Percentiles rank a stretch among this genome's conserved stretches.
These are phyloP conservation scores for Drechslerella stenobrocha DNA, from an alignment of 2,329 filamentous ascomycete genomes.

Conservation along the genomic window DNA sequence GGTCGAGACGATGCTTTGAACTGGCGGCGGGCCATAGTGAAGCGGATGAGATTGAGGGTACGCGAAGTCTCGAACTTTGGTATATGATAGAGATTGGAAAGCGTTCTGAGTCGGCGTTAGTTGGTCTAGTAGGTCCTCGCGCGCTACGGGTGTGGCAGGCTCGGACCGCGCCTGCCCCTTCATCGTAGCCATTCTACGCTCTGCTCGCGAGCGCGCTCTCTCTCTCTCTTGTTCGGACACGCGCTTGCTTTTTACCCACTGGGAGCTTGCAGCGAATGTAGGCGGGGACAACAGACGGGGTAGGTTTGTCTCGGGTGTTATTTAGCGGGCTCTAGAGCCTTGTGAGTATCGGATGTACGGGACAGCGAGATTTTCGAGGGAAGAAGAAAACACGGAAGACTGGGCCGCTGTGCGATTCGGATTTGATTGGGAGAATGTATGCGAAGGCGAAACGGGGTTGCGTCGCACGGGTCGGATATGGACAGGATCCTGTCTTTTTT, in stretches of 20 bases:
- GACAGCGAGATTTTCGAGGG: neutral
- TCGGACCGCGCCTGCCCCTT: conserved; percentile 49
- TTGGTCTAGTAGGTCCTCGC: conserved; percentile 40
- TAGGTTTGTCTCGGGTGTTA: neutral
- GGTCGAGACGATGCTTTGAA: conserved; percentile 56
- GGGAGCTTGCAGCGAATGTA: conserved; percentile 12
- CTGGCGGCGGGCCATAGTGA: conserved; percentile 89
- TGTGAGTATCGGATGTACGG: neutral
- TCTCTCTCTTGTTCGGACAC: neutral
- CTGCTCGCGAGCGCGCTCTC: conserved; percentile 10
- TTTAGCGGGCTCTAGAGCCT: neutral
- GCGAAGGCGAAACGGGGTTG: conserved; percentile 1
- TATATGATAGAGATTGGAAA: conserved; percentile 70
- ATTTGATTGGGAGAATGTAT: neutral
- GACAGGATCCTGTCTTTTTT: neutral
- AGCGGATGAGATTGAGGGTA: conserved; percentile 80
- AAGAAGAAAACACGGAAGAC: neutral
- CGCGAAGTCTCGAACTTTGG: conserved; percentile 93
- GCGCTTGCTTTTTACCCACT: conserved; percentile 3
- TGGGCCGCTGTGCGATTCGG: neutral
- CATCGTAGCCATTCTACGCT: conserved; percentile 43
- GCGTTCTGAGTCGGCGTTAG: conserved; percentile 37
- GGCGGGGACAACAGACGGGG: neutral
- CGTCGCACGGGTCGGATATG: neutral
- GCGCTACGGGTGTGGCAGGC: conserved; percentile 46